Conservation (phyloP, 1,284 basidiomycete species). For the Lentinula novae-zelandiae region DNA sequence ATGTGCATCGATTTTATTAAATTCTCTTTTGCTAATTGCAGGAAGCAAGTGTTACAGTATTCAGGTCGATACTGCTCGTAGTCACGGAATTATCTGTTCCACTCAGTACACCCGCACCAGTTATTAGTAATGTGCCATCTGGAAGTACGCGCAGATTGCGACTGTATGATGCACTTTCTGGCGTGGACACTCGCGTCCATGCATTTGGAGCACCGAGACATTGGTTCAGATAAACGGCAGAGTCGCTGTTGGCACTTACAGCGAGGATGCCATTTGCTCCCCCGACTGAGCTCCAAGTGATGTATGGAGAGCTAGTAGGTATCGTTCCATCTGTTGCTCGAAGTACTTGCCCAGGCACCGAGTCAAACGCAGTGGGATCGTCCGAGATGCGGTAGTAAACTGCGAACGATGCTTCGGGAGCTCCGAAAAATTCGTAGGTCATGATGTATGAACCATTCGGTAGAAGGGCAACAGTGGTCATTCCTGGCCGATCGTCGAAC, state of each 20-base stretch:
- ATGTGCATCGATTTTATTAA: too few species aligned
- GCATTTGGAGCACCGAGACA: conserved; percentile 14
- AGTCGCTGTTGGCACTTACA: conserved; percentile 23
- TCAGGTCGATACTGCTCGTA: conserved; percentile 1
- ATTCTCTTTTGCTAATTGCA: not conserved
- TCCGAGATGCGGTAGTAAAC: conserved; percentile 16
- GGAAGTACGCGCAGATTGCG: conserved; percentile 1
- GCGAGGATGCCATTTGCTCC: conserved; percentile 28
- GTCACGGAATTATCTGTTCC: not conserved
- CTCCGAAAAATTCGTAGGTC: conserved; percentile 30
- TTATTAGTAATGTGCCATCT: not conserved
- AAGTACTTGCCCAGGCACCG: conserved; percentile 11
- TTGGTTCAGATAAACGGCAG: conserved; percentile 18
- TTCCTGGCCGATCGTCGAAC: conserved; percentile 29
- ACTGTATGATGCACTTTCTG: conserved; percentile 4
- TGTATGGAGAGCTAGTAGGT: conserved; percentile 24
- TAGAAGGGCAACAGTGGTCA: conserved; percentile 28
- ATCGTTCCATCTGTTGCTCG: conserved; percentile 22
- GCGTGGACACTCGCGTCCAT: conserved; percentile 17
- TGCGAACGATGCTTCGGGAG: conserved; percentile 16
- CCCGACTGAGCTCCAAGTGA: conserved; percentile 27
- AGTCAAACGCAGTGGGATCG: conserved; percentile 16
- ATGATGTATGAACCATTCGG: conserved; percentile 28
- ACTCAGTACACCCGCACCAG: not conserved
- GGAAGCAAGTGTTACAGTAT: not conserved